Evolutionary conservation across 176 grass and related monocot species (phyloP), one percentile per base, ranked within the genome.

Genomic region (Leersia perrieri): DNA sequence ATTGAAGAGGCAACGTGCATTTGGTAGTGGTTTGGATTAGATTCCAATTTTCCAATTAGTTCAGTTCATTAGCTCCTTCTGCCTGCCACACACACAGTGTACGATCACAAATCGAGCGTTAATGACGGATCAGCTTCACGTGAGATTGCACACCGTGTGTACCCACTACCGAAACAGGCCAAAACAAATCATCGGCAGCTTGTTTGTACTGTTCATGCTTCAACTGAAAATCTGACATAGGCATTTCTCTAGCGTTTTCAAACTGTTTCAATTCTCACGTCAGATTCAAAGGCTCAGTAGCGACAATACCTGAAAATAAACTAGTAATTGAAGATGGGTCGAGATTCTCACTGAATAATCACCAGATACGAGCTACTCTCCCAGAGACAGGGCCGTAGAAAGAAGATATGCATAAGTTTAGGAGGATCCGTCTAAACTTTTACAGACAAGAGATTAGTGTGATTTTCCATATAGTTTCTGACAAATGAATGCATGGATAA

Each of bases 1-100:
- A 80, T 51, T 74, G 47, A 80, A 74, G 75, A 29, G 2, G 20
- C 80, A 28, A 20, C 67, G 18, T 34, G 42, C 68, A 67, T 60
- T 18, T 22, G 68, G 28, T 63, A 16, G 14, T 32, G 14, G 62
- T 11, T 20, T 68, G 66, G 33, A 44, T 34, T 47, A 27, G 42
- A 16, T 65, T 33, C 11, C 36, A 29, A 5, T 15, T 47, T 47
- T 47, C 49, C 3, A 53, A 8, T 41, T 11, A 41, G 39, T 4
- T n/a, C n/a, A n/a, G 23, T 2, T 66, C 63, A 53, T 18, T 29
- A 32, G 20, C 42, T 67, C 11, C 5, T 38, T 25, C 26, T 60
- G 74, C 60, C 38, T 47, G n/a, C 44, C 44, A 28, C 44, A 38
- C 63, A 7, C 18, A 31, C 0, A 8, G 23, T 31, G 39, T 16